phyloP scores from a whole-genome alignment of 208 protist genomes.

The Acanthamoeba lenticulata region DNA sequence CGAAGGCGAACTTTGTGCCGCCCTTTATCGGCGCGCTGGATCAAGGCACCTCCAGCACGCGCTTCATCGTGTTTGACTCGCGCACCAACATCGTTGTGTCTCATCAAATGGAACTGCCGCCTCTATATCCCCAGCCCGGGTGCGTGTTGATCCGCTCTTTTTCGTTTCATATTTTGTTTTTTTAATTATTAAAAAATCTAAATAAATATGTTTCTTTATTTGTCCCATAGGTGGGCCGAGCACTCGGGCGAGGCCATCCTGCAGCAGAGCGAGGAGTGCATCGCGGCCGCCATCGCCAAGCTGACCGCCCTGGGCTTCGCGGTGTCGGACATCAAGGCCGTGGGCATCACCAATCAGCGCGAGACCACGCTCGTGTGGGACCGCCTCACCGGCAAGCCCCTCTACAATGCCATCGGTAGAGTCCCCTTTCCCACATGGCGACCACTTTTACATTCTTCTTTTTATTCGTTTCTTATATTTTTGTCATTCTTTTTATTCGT shows the following conservation, averaged over 20 bases:
- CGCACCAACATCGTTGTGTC: slow-evolving; percentile 82
- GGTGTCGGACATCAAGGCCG: slow-evolving; percentile 68
- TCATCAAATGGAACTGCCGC: slow-evolving; percentile 90
- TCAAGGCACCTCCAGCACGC: slow-evolving; percentile 95
- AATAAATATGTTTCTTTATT: neutral
- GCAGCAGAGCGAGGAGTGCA: slow-evolving; percentile 86
- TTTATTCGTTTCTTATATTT: slow-evolving; percentile 36
- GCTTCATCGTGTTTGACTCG: slow-evolving; percentile 94
- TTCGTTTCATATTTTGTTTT: neutral
- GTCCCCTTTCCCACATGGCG: neutral
- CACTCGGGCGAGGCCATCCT: slow-evolving; percentile 96
- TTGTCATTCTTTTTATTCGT: neutral
- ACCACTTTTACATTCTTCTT: neutral
- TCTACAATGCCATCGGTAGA: slow-evolving; percentile 94
- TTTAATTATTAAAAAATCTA: neutral
- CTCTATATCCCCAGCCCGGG: slow-evolving; percentile 90
- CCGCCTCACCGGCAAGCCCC: slow-evolving; percentile 91
- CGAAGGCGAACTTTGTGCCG: neutral
- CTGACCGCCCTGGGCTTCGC: slow-evolving; percentile 20
- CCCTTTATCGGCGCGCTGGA: slow-evolving; percentile 91
- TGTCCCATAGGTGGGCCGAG: slow-evolving; percentile 92
- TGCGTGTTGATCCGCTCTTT: neutral
- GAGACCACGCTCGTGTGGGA: slow-evolving; percentile 99
- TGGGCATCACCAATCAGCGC: slow-evolving; percentile 99
- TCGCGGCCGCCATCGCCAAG: slow-evolving; percentile 82